A percentile compares a stretch with the other conserved stretches of the same genome.
Conservation (phyloP, 345 rosid genomes). For the Gossypium mustelinum region DNA sequence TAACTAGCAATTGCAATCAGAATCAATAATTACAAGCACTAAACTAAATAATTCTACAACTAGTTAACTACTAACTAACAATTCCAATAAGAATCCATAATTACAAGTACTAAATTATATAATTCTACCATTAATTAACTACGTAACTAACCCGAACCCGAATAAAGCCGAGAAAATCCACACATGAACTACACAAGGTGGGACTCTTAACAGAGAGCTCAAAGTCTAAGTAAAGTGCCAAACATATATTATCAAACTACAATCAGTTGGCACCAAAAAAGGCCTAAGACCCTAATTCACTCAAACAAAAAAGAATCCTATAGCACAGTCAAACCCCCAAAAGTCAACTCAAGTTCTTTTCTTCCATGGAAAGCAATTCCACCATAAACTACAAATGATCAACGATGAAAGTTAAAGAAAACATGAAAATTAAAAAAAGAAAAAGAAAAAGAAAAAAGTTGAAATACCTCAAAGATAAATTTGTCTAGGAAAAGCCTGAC, state of each 20-base stretch:
- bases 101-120: too few species aligned
- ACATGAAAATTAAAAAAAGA: neutral
- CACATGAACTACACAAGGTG: too few species aligned
- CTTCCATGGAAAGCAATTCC: neutral
- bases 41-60: too few species aligned
- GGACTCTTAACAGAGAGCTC: too few species aligned
- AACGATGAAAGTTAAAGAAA: neutral
- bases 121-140: too few species aligned
- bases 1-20: too few species aligned
- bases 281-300: neutral
- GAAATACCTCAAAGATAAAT: slow-evolving; percentile 1
- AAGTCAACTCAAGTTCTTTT: neutral
- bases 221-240: too few species aligned
- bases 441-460: neutral
- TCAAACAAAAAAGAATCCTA: neutral
- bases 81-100: too few species aligned
- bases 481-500: slow-evolving; percentile 6
- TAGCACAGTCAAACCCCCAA: neutral
- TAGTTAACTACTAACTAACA: too few species aligned
- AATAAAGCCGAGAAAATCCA: too few species aligned
- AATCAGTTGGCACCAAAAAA: neutral
- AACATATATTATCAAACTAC: neutral
- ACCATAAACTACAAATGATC: neutral
- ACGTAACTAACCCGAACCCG: too few species aligned
- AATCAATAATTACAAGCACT: too few species aligned